Evolutionary conservation across 164 flowering plant species (phyloP), one percentile per base, ranked within the genome.

Genomic region (Saururus chinensis): DNA sequence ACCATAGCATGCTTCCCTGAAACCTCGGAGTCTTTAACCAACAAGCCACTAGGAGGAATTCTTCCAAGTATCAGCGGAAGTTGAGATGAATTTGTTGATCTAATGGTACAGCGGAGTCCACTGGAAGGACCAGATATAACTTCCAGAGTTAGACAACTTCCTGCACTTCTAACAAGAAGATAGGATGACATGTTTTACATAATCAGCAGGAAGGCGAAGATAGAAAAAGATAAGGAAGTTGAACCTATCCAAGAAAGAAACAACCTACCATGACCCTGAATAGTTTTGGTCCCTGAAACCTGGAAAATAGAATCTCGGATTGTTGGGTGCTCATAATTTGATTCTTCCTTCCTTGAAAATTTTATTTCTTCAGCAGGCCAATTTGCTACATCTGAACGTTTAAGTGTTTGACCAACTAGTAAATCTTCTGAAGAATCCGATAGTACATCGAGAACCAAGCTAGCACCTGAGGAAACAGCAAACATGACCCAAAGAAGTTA

Each of bases 1-100:
- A 95, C 83, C 78, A 73, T 26, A 12, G 97, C 97, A 84, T 95
- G 97, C 75, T 85, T 95, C 64, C 99, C 99, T 9, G 99, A 95
- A 64, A 95, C 93, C 73, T 90, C 99, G 25, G 86, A 72, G 71
- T 95, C 99, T 68, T 80, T 83, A 70, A 90, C 45, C 53, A 83
- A 42, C 26, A 95, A 52, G 68, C 82, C 87, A 77, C 95, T 79
- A 10, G 95, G 93, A 64, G 89, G 68, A 68, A 85, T 87, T 79
- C 99, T 88, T 72, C 99, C 97, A 74, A 95, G 85, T 26, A 85
- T 87, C 62, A 91, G 61, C 45, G 97, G 95, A 67, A 88, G 84
- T 73, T 63, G 80, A 25, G 89, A 77, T 57, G 74, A 60, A 73
- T 76, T 68, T 60, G 83, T 76, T 51, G 95, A 89, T 57, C 70